phyloP scores from a whole-genome alignment of 768 basidiomycete species.

The Fistulinella prunicolor region DNA sequence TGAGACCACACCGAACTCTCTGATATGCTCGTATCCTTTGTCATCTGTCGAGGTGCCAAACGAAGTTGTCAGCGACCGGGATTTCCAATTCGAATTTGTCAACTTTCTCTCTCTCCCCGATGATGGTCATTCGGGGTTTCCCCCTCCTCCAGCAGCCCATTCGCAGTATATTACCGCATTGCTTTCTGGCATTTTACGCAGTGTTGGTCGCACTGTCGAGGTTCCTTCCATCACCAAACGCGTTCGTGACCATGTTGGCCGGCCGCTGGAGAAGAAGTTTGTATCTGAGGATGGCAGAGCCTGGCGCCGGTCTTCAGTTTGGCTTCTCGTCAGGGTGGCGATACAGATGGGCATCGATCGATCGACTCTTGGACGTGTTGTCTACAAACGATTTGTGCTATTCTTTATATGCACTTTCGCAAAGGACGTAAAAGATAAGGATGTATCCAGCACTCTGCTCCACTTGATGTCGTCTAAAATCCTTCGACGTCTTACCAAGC shows the following conservation, averaged over 20 bases:
- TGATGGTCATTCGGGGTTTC: not conserved
- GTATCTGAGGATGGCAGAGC: not conserved
- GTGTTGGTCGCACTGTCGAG: not conserved
- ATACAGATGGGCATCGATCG: not conserved
- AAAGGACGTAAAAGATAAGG: slow-evolving; percentile 8
- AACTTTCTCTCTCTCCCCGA: slow-evolving; percentile 18
- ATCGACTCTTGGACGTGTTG: slow-evolving; percentile 5
- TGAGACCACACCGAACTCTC: no score
- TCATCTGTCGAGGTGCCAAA: slow-evolving; percentile 9
- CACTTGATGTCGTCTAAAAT: slow-evolving; percentile 22
- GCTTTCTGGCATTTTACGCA: not conserved
- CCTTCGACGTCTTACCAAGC: slow-evolving; percentile 16
- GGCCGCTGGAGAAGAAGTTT: not conserved
- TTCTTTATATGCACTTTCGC: slow-evolving; percentile 35
- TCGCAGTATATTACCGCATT: slow-evolving; percentile 22
- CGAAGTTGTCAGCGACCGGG: slow-evolving; percentile 5
- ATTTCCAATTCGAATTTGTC: slow-evolving; percentile 14
- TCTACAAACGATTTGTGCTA: slow-evolving; percentile 48
- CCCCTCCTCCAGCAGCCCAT: not conserved
- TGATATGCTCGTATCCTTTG: slow-evolving; percentile 31
- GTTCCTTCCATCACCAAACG: not conserved
- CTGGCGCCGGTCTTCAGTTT: slow-evolving; percentile 14
- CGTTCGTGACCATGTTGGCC: not conserved
- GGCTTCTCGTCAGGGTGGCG: slow-evolving; percentile 26
- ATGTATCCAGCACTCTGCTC: slow-evolving; percentile 22